Conservation (phyloP, 768 basidiomycete species). For the Suillus luteus region DNA sequence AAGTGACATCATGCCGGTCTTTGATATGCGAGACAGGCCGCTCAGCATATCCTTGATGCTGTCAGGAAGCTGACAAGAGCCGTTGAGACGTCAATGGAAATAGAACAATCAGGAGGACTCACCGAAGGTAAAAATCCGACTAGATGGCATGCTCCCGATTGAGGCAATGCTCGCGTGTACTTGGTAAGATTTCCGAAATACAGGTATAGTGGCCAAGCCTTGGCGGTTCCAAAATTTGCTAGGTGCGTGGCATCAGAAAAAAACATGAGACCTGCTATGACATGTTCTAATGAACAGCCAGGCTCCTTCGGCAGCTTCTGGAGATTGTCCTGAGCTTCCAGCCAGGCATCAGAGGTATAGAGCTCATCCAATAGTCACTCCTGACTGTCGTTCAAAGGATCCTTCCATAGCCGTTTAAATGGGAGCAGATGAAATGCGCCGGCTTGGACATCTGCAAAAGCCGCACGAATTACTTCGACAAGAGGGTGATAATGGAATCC, state of each 20-base stretch:
- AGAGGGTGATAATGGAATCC: constrained; percentile 22
- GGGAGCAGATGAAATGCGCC: constrained; percentile 26
- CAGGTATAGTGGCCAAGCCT: too few species aligned
- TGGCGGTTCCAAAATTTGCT: too few species aligned
- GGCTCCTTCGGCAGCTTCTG: too few species aligned
- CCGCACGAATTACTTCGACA: constrained; percentile 18
- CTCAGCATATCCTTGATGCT: background rate
- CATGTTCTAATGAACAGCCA: too few species aligned
- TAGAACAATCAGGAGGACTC: constrained; percentile 20
- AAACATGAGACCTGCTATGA: too few species aligned
- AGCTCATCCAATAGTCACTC: too few species aligned
- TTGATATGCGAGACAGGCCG: background rate
- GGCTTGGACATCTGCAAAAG: constrained; percentile 6
- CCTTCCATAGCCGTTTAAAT: constrained; percentile 21
- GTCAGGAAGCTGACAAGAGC: background rate
- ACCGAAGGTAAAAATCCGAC: constrained; percentile 8
- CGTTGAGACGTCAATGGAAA: too few species aligned
- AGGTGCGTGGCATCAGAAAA: too few species aligned
- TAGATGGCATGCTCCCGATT: constrained; percentile 19
- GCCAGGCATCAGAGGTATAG: too few species aligned
- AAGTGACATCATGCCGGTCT: background rate
- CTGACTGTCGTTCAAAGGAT: constrained; percentile 1
- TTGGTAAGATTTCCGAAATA: too few species aligned
- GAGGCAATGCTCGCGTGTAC: constrained; percentile 16
- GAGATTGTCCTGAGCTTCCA: too few species aligned